Base-by-base conservation (phyloP, 306 rosid species). In the Sphenostylis stenocarpa region DNA sequence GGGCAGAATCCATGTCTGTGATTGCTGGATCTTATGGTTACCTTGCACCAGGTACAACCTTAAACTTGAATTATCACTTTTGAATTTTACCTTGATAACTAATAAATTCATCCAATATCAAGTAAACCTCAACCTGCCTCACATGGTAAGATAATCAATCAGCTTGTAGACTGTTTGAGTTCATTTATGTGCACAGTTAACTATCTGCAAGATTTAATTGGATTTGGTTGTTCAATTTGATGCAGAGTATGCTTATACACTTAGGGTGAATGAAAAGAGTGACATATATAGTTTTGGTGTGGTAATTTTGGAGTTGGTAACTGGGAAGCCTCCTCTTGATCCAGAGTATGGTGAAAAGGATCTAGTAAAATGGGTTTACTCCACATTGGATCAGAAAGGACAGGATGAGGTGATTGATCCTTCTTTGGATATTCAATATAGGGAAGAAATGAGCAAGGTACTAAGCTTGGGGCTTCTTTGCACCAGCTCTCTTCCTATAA, bases 11-110 rank as follows among this genome's bases (percentile, higher is more conserved):
- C 14, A 91, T 91, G 97, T 91, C 97, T 70, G 86, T 79, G 15
- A 77, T 91, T 33, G 97, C 97, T 2, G 97, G 97, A 72, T 90
- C 97, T 67, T 86, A 86, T 62, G 97, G 97, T n/a, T 91, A 91
- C 84, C 86, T 91, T 82, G 97, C 97, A 66, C 97, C 97, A 90
- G 97, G 97, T 91, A 81, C 44, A 4, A 48, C 31, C 24, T 67
- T 33, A 47, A 55, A 45, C 26, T 48, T 57, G 7, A 49, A 58
- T 48, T 49, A 20, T 26, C 4, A 9, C 41, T 55, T 45, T 67
- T 44, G 29, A 19, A n/a, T 67, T 47, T 48, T 57, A n/a, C 15
- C 52, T 45, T 47, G 49, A 20, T 43, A 53, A 43, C 21, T 52
- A 39, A 38, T 28, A 28, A 12, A 28, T 65, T 41, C 16, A 62